A percentile compares a stretch with the other conserved stretches of the same genome.
Evolutionary conservation across 2,329 filamentous ascomycete species (phyloP).

Genomic region (Rutstroemia sp.): DNA sequence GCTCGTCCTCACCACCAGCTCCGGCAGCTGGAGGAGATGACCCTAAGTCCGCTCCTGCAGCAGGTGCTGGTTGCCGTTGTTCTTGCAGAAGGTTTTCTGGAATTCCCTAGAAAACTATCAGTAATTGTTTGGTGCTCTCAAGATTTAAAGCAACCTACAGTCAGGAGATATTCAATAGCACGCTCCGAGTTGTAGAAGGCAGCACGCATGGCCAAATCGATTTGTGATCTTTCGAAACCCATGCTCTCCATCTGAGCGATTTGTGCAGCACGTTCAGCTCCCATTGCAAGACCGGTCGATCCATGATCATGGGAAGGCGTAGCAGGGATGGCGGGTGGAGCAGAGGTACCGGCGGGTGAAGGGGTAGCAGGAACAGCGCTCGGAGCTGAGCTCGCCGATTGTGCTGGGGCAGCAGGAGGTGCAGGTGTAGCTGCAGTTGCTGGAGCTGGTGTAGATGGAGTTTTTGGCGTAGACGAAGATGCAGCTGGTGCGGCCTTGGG

Average conservation of each 20-base stretch:
- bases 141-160: slow-evolving; percentile 44
- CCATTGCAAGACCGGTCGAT: slow-evolving; percentile 76
- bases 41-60: slow-evolving; percentile 38
- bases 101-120: slow-evolving; percentile 59
- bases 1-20: slow-evolving; percentile 54
- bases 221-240: slow-evolving; percentile 85
- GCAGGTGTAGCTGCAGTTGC: slow-evolving; percentile 48
- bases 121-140: not conserved
- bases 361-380: slow-evolving; percentile 43
- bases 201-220: slow-evolving; percentile 90
- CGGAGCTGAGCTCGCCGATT: slow-evolving; percentile 42
- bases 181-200: slow-evolving; percentile 96
- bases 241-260: slow-evolving; percentile 94
- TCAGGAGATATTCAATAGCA: slow-evolving; percentile 92
- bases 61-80: slow-evolving; percentile 43
- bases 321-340: slow-evolving; percentile 43
- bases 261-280: slow-evolving; percentile 71
- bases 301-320: slow-evolving; percentile 49
- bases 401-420: slow-evolving; percentile 55
- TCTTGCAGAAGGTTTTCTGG: slow-evolving; percentile 75
- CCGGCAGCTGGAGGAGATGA: slow-evolving; percentile 32
- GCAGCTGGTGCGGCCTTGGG: slow-evolving; percentile 56
- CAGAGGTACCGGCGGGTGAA: slow-evolving; percentile 36
- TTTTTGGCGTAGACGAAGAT: slow-evolving; percentile 46
- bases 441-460: slow-evolving; percentile 58